Conservation (phyloP, 257 asterid species). For the Solanum chmielewskii region DNA sequence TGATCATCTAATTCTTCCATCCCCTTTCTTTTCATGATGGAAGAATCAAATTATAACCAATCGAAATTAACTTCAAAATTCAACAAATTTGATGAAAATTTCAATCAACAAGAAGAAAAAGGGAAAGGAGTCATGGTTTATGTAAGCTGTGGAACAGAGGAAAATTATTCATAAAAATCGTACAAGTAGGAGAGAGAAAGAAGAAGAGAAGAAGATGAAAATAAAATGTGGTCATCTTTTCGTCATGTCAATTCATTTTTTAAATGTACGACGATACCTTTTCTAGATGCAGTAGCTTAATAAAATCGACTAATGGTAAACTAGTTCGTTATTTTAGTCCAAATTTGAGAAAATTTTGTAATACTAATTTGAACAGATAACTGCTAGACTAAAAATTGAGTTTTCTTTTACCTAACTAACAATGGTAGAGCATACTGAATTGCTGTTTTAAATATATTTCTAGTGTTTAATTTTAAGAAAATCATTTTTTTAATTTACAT, state of each 20-base stretch:
- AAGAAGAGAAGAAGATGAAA: conserved; percentile 8
- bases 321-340: background rate
- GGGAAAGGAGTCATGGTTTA: background rate
- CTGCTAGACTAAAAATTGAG: too few relatives aligned
- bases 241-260: conserved; percentile 10
- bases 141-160: conserved; percentile 15
- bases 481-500: too few relatives aligned
- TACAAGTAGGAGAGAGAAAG: background rate
- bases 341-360: background rate
- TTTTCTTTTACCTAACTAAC: background rate
- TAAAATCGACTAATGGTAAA: background rate
- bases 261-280: background rate
- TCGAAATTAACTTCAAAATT: background rate
- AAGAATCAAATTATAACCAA: background rate
- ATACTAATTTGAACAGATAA: background rate
- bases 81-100: background rate
- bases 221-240: conserved; percentile 43
- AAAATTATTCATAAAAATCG: background rate
- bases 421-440: background rate
- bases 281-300: background rate
- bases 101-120: background rate
- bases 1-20: conserved; percentile 21
- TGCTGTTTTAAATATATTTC: background rate
- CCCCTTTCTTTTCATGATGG: conserved; percentile 19
- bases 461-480: too few relatives aligned